Conservation (phyloP, 78 protist genomes). For the Dictyostelium citrinum region DNA sequence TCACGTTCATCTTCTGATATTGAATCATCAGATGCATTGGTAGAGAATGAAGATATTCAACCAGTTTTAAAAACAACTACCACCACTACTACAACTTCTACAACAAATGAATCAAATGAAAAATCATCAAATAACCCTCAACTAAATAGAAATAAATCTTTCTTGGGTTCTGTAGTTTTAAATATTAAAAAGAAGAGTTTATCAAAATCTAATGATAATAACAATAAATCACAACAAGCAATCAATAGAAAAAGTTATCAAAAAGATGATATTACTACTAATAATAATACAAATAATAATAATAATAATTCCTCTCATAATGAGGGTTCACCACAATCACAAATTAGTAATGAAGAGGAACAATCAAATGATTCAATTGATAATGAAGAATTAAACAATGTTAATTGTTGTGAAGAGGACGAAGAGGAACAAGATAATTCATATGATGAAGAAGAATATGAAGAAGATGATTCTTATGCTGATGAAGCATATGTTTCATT, state of each 20-base stretch:
- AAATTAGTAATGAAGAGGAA: background rate
- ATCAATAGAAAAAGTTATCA: background rate
- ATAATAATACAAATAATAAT: too few species aligned
- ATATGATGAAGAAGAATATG: slow-evolving; percentile 36
- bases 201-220: background rate
- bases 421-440: background rate
- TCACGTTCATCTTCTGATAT: background rate
- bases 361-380: background rate
- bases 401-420: background rate
- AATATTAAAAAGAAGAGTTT: slow-evolving; percentile 14
- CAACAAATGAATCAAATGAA: background rate
- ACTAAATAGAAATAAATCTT: slow-evolving; percentile 14
- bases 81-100: background rate
- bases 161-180: slow-evolving; percentile 38
- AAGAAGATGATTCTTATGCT: background rate
- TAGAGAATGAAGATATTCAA: background rate
- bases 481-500: slow-evolving; percentile 27
- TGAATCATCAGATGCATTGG: background rate
- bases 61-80: background rate
- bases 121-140: background rate
- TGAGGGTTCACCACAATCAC: background rate
- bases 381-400: slow-evolving; percentile 11
- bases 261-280: background rate
- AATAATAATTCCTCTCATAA: background rate
- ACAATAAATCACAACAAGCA: background rate